These are phyloP conservation scores for Cucumis cinereus DNA, from an alignment of 306 rosid species.

Conservation along the genomic window DNA sequence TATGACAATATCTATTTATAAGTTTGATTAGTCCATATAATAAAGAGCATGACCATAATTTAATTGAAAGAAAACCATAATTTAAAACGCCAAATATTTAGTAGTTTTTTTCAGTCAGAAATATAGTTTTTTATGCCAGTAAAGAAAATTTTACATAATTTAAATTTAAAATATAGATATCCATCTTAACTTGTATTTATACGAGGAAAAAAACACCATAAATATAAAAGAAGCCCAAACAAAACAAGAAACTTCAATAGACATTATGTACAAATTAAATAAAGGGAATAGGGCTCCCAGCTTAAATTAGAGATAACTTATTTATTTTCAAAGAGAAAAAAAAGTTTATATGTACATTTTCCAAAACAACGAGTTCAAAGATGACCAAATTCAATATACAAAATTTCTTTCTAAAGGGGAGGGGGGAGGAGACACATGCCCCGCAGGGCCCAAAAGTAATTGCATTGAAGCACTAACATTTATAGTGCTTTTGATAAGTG, in stretches of 20 bases:
- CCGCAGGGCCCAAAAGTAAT: neutral
- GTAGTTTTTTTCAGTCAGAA: neutral
- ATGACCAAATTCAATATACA: neutral
- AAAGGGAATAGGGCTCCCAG: neutral
- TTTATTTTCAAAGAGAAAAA: neutral
- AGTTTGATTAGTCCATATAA: neutral
- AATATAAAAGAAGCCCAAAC: neutral
- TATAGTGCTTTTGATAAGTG: neutral
- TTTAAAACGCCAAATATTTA: neutral
- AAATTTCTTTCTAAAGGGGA: neutral
- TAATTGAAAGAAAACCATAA: neutral
- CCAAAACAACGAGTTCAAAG: neutral
- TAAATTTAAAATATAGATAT: neutral
- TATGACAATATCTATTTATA: neutral
- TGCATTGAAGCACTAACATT: neutral
- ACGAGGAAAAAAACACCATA: neutral
- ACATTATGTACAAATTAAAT: too few species aligned
- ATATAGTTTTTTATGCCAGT: neutral
- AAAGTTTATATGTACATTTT: neutral
- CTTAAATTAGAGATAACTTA: neutral
- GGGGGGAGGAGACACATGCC: neutral
- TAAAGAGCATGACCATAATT: neutral
- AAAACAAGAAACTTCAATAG: neutral
- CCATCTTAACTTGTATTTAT: neutral
- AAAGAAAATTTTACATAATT: neutral